Evolutionary conservation across 1,139 yeast species (phyloP), one percentile per base, ranked within the genome.

Genomic region (Pichia sp.): DNA sequence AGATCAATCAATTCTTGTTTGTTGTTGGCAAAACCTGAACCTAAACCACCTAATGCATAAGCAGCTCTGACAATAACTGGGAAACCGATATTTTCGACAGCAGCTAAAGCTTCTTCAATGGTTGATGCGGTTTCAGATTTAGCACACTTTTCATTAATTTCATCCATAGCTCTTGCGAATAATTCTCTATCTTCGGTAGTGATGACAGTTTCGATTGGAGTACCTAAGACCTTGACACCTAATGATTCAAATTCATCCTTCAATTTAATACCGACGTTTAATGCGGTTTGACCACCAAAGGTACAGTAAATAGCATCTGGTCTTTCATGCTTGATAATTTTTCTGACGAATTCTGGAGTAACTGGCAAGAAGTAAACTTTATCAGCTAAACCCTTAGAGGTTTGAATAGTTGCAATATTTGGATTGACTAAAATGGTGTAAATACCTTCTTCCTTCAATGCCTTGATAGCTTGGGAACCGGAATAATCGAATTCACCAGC

Each of bases 401-500:
- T 94, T 72, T 92, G 99, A 60, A 90, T 94, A 39, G 99, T 92
- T 44, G 99, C 99, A 64, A 92, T 92, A 67, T 92, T 92, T 50
- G 98, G 98, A 67, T 92, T 92, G 64, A 92, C 90, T 64, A 92
- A 77, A 55, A 92, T 84, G 46, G 98, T 88, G 73, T 88, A 85
- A 56, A 88, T 92, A 55, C 96, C 96, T 69, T 88, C 98, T 73
- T 92, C 97, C 66, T 87, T 90, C 71, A 92, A 77, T 45, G 98
- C 98, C 67, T 85, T 84, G 62, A 85, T 83, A 52, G 94, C 92
- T 56, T 65, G 67, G 50, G 97, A 87, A 61, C 97, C 97, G 46
- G 97, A 88, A 70, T 92, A 92, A 68, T 92, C 99, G 64, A 92
- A 92, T 71, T 92, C 99, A 68, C 99, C 99, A 53, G 99, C 99